Evolutionary conservation across 352 stramenopile genomes (phyloP).

Genomic region (Phytopythium boreale): DNA sequence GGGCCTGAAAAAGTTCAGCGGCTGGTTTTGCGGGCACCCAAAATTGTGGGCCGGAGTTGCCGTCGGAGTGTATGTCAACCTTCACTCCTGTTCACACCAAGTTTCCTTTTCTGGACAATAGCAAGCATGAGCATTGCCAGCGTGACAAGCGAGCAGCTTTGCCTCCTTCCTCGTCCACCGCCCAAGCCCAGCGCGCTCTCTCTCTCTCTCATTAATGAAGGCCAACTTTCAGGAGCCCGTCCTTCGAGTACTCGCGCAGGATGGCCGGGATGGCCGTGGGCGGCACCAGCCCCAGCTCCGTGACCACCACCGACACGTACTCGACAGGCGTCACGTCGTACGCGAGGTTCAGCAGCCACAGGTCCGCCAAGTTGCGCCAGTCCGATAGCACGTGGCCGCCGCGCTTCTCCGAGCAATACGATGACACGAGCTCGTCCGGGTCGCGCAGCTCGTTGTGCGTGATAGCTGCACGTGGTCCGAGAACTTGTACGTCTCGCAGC

Average conservation of each 20-base stretch:
- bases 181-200: too few species aligned
- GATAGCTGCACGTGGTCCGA: slow-evolving; percentile 93
- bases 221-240: slow-evolving; percentile 51
- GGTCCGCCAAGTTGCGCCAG: slow-evolving; percentile 68
- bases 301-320: slow-evolving; percentile 97
- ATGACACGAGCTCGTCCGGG: slow-evolving; percentile 83
- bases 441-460: slow-evolving; percentile 97
- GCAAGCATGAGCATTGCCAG: too few species aligned
- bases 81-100: background rate
- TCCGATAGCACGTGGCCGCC: slow-evolving; percentile 69
- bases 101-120: slow-evolving; percentile 2
- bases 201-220: too few species aligned
- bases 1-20: background rate
- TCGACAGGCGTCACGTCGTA: slow-evolving; percentile 97
- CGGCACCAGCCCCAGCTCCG: slow-evolving; percentile 98
- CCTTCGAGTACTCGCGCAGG: slow-evolving; percentile 90
- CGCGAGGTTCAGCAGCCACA: slow-evolving; percentile 86
- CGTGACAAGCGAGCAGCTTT: too few species aligned
- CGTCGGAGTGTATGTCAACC: background rate
- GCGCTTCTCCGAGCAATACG: slow-evolving; percentile 48
- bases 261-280: slow-evolving; percentile 96
- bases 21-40: background rate
- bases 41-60: background rate
- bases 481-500: slow-evolving; percentile 98
- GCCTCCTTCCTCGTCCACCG: too few species aligned